A percentile compares a stretch with the other conserved stretches of the same genome.
Evolutionary conservation across 768 basidiomycete genomes (phyloP).

Genomic region (Collybia sordida): DNA sequence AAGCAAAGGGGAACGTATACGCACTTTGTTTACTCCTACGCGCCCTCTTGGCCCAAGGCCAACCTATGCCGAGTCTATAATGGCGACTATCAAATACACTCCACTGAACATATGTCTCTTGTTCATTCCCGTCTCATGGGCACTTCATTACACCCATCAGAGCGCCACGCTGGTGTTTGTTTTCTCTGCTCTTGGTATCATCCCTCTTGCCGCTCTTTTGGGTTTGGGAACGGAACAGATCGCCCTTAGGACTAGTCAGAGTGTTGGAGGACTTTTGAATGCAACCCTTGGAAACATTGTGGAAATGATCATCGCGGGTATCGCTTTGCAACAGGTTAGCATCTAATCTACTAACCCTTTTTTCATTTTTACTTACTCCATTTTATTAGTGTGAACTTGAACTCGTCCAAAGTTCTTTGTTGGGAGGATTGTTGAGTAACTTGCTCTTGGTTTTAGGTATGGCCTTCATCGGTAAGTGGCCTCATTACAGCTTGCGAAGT

Average conservation of each 20-base stretch:
- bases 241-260: constrained; percentile 45
- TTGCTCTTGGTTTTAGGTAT: constrained; percentile 85
- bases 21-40: constrained; percentile 29
- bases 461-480: constrained; percentile 74
- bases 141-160: constrained; percentile 43
- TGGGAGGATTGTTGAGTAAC: constrained; percentile 58
- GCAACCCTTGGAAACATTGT: constrained; percentile 53
- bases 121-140: constrained; percentile 53
- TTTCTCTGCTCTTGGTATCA: constrained; percentile 46
- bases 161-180: constrained; percentile 46
- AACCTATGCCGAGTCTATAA: constrained; percentile 30
- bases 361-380: neutral
- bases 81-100: constrained; percentile 30
- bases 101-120: constrained; percentile 42
- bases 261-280: constrained; percentile 52
- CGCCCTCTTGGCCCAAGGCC: constrained; percentile 33
- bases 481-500: constrained; percentile 23
- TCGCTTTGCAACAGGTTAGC: constrained; percentile 35
- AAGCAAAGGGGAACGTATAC: constrained; percentile 20
- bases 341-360: constrained; percentile 17
- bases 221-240: constrained; percentile 56
- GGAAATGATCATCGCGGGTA: constrained; percentile 51
- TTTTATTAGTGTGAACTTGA: constrained; percentile 44
- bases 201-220: constrained; percentile 50
- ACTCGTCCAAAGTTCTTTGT: constrained; percentile 50